Conservation (phyloP, 176 grass and related monocot genomes). For the Bonia amplexicaulis region DNA sequence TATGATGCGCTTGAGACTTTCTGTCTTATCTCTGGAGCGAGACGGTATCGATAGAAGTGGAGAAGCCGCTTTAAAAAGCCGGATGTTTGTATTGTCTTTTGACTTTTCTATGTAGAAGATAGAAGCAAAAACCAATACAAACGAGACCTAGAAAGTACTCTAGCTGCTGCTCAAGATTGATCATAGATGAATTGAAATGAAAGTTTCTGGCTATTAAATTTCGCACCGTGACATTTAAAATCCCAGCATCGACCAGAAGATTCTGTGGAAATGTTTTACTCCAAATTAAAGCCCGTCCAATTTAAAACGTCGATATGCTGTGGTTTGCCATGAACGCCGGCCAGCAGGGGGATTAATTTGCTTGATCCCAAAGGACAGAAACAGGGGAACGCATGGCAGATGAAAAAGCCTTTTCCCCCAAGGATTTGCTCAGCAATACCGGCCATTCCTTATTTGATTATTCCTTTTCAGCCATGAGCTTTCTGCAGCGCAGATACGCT, state of each 20-base stretch:
- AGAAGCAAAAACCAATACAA: too few relatives aligned
- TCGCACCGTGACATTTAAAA: slow-evolving; percentile 22
- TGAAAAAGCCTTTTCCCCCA: not conserved
- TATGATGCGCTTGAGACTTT: fast-evolving
- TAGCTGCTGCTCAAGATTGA: not conserved
- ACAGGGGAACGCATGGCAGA: slow-evolving; percentile 23
- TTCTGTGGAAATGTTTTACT: slow-evolving; percentile 55
- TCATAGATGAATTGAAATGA: slow-evolving; percentile 23
- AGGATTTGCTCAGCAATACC: not conserved
- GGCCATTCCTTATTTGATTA: slow-evolving; percentile 1
- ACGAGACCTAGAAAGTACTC: not conserved
- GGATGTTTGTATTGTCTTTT: too few relatives aligned
- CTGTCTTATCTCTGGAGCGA: too few relatives aligned
- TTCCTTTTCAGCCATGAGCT: not conserved
- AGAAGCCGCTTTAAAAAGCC: too few relatives aligned
- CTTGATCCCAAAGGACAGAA: slow-evolving; percentile 47
- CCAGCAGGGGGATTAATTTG: not conserved
- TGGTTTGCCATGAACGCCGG: slow-evolving; percentile 20
- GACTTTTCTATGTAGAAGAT: fast-evolving
- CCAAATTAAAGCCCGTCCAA: slow-evolving; percentile 20
- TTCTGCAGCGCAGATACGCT: not conserved
- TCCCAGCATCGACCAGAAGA: not conserved
- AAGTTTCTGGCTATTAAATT: not conserved
- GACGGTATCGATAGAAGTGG: too few relatives aligned
- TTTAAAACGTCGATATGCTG: not conserved